Base-by-base conservation (phyloP, 1,284 basidiomycete genomes). In the Ustilago sp. region DNA sequence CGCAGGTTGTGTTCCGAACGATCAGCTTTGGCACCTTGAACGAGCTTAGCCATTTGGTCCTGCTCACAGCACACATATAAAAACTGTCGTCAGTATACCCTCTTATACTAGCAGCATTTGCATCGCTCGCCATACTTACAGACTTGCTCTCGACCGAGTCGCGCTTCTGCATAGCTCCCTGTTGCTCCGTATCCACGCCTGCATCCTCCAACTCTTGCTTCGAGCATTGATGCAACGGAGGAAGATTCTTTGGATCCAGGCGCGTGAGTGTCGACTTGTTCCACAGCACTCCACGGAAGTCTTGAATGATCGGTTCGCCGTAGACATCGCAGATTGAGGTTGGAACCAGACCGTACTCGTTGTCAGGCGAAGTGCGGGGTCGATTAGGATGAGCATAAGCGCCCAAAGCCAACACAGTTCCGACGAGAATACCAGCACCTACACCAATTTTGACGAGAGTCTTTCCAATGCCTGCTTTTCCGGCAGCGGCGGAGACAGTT, bases 251-350 rank as follows among this genome's bases (percentile, higher is more conserved):
- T 15, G 41, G 2, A 50, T 67, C 64, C n/a, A 67, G 9, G 15
- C 58, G 64, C 8, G 57, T 19, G 34, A 60, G 63, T 0, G 73
- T 70, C 50, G 73, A 75, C 58, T 68, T 67, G 65, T 63, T 70
- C 68, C 68, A 76, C 36, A 65, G 9, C 4, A 55, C 41, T 3
- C 68, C 68, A 5, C 59, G 61, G 62, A 68, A 71, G 28, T 76
- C 74, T 32, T 8, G 11, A 0, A 68, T 55, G 41, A 68, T 59
- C 8, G 68, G 59, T 50, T 63, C 19, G 17, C 62, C 51, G 39
- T 68, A 68, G 2, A 39, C 8, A 41, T 71, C 64, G 51, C 74
- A 76, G 9, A 51, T 13, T 1, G 15, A 38, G 31, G 68, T 71
- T 1, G 60, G 53, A 1, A 13, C 17, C 6, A 76, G 56, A 4